Conservation (phyloP, 495 filamentous ascomycete species). For the Talaromyces trachyspermus region DNA sequence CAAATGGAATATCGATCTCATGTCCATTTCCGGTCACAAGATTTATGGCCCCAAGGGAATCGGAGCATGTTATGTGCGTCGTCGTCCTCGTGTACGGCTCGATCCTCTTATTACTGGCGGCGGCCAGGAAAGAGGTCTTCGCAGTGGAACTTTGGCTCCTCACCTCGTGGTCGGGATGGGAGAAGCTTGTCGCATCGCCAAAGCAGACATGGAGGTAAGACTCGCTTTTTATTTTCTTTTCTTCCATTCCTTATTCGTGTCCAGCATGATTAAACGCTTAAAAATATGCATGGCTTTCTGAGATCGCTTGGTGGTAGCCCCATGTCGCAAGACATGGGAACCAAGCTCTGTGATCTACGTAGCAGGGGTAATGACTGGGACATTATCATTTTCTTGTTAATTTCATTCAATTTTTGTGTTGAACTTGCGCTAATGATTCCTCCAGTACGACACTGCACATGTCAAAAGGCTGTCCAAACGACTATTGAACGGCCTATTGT, state of each 20-base stretch:
- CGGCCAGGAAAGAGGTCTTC: conserved; percentile 88
- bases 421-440: conserved; percentile 21
- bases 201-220: conserved; percentile 82
- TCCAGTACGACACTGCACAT: conserved; percentile 83
- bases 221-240: conserved; percentile 7
- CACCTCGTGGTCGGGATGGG: conserved; percentile 87
- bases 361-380: conserved; percentile 46
- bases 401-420: background rate
- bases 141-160: conserved; percentile 89
- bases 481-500: conserved; percentile 68
- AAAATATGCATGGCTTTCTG: conserved; percentile 55
- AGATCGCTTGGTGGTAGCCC: conserved; percentile 36
- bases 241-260: conserved; percentile 8
- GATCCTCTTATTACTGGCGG: conserved; percentile 95
- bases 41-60: conserved; percentile 98
- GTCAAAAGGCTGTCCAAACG: conserved; percentile 76
- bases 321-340: conserved; percentile 28
- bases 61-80: conserved; percentile 89
- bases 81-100: conserved; percentile 84
- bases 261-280: conserved; percentile 45
- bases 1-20: conserved; percentile 92
- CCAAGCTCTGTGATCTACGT: conserved; percentile 36
- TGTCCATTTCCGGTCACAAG: conserved; percentile 99
- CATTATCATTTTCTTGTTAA: conserved; percentile 5
- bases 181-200: conserved; percentile 86